These are phyloP conservation scores for Tinospora cordifolia DNA, from an alignment of 164 flowering plant species.

Conservation along the genomic window DNA sequence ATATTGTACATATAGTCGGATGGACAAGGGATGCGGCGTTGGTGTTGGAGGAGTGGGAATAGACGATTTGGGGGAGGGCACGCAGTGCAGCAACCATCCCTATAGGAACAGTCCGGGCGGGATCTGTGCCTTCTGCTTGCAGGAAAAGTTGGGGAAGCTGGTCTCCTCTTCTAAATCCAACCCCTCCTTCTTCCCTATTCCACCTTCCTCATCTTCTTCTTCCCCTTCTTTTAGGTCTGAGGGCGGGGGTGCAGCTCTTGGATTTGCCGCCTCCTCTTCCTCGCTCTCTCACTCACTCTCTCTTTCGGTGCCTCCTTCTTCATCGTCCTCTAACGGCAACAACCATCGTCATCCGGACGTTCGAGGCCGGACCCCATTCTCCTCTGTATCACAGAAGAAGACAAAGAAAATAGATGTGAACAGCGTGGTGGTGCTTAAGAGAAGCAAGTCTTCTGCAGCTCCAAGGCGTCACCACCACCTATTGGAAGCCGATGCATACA, in stretches of 20 bases:
- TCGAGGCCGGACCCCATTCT: conserved; percentile 26
- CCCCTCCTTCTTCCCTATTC: conserved; percentile 31
- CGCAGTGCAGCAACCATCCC: conserved; percentile 76
- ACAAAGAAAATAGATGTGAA: conserved; percentile 16
- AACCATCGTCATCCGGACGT: conserved; percentile 6
- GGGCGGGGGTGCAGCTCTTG: neutral
- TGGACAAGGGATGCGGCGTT: conserved; percentile 7
- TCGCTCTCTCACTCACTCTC: conserved; percentile 8
- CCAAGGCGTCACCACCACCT: conserved; percentile 26
- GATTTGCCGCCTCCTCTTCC: neutral
- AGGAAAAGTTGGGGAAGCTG: conserved; percentile 79
- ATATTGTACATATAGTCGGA: neutral
- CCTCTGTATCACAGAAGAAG: conserved; percentile 20
- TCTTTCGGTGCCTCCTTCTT: conserved; percentile 3
- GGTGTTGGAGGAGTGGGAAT: conserved; percentile 6
- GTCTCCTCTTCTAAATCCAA: conserved; percentile 40
- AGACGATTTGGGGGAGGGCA: conserved; percentile 46
- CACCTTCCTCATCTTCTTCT: conserved; percentile 37
- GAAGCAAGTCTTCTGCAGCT: conserved; percentile 65
- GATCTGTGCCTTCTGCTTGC: conserved; percentile 81
- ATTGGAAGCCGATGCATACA: conserved; percentile 24
- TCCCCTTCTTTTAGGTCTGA: conserved; percentile 40
- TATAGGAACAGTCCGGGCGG: conserved; percentile 69
- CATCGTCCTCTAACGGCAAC: conserved; percentile 2
- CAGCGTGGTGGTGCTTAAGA: conserved; percentile 41